phyloP scores from a whole-genome alignment of 2,329 filamentous ascomycete genomes.

The Blumeria graminis region DNA sequence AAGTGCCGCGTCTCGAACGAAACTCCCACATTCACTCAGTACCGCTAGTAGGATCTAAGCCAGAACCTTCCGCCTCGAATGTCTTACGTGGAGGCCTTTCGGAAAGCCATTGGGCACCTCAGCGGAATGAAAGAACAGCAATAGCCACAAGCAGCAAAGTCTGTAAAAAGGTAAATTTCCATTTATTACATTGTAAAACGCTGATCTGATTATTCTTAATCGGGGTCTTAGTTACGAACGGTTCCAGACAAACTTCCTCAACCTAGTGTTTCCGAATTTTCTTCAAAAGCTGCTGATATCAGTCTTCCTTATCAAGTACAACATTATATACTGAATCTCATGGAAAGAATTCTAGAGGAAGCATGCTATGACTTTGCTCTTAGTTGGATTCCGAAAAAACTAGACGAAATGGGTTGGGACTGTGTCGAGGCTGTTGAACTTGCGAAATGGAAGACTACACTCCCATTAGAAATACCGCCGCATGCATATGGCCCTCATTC shows the following conservation, averaged over 20 bases:
- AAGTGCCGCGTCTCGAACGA: background rate
- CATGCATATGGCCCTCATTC: conserved; percentile 7
- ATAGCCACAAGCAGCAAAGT: background rate
- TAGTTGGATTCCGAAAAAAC: conserved; percentile 10
- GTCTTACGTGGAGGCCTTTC: background rate
- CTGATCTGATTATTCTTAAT: background rate
- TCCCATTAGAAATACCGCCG: conserved; percentile 8
- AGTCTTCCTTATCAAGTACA: conserved; percentile 16
- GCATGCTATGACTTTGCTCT: conserved; percentile 13
- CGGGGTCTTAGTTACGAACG: background rate
- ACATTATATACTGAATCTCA: conserved; percentile 14
- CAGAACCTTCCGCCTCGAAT: background rate
- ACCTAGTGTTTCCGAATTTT: background rate
- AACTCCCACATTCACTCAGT: too few relatives aligned
- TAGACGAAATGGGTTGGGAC: conserved; percentile 10
- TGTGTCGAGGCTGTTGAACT: conserved; percentile 14
- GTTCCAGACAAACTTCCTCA: background rate
- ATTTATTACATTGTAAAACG: too few relatives aligned
- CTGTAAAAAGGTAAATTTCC: background rate
- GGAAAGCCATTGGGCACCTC: background rate
- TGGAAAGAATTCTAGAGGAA: conserved; percentile 14
- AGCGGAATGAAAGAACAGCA: background rate
- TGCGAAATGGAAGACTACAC: conserved; percentile 10
- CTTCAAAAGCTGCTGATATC: conserved; percentile 5
- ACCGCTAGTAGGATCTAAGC: background rate